A percentile compares a stretch with the other conserved stretches of the same genome.
Conservation (phyloP, 441 rosid species). For the Adansonia grandidieri region DNA sequence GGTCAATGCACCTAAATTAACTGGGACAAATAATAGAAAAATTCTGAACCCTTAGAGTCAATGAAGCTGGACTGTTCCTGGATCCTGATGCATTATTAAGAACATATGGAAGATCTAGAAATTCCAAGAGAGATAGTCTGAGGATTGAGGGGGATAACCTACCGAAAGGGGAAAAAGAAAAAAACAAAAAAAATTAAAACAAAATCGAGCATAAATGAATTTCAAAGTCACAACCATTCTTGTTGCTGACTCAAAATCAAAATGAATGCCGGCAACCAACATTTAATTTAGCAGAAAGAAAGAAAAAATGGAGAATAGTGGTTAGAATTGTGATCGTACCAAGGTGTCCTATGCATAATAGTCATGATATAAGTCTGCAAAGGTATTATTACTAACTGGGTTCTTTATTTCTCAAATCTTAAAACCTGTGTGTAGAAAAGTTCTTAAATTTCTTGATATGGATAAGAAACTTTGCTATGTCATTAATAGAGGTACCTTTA, state of each 20-base stretch:
- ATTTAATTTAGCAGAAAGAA: not conserved
- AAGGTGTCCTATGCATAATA: not conserved
- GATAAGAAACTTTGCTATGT: not conserved
- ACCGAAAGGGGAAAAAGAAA: slow-evolving; percentile 20
- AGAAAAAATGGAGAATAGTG: not conserved
- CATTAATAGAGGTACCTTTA: not conserved
- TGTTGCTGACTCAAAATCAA: not conserved
- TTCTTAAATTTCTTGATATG: not conserved
- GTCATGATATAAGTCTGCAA: not conserved
- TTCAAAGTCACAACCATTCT: not conserved
- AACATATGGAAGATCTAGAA: slow-evolving; percentile 80
- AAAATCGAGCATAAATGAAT: not conserved
- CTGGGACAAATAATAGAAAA: not conserved
- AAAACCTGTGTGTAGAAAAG: not conserved
- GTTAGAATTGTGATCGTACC: not conserved
- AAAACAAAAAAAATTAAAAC: not conserved
- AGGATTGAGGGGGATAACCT: slow-evolving; percentile 67
- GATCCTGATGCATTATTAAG: slow-evolving; percentile 59
- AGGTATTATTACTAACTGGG: not conserved
- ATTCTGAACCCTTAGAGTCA: slow-evolving; percentile 46
- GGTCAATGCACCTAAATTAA: not conserved
- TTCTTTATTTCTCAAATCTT: not conserved
- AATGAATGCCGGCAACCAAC: not conserved
- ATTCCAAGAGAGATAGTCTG: slow-evolving; percentile 78
- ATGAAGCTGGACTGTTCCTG: slow-evolving; percentile 41